These are phyloP conservation scores for Pleurotus citrinopileatus DNA, from an alignment of 768 basidiomycete genomes.

Conservation along the genomic window DNA sequence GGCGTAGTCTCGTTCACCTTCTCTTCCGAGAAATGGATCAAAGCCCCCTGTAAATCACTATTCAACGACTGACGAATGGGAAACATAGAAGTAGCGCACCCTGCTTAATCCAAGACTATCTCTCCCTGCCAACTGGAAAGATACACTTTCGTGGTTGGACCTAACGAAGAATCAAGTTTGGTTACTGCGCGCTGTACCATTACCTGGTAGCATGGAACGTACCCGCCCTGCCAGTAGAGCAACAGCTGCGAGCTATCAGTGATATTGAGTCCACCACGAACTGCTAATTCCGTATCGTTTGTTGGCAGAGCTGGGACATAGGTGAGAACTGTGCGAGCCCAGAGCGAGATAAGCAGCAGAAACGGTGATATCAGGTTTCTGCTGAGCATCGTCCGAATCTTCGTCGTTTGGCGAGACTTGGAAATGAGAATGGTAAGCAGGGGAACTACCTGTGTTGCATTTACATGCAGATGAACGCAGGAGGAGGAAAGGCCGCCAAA, in stretches of 20 bases:
- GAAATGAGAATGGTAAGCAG: neutral
- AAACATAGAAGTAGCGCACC: constrained; percentile 34
- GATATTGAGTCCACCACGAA: constrained; percentile 43
- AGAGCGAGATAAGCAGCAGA: constrained; percentile 13
- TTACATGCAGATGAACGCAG: constrained; percentile 2
- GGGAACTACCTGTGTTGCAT: constrained; percentile 6
- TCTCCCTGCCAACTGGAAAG: constrained; percentile 56
- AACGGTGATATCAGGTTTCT: constrained; percentile 1
- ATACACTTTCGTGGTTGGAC: constrained; percentile 51
- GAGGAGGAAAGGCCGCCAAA: neutral
- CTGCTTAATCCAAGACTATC: constrained; percentile 49
- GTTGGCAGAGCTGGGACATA: constrained; percentile 77
- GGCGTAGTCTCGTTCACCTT: constrained; percentile 44
- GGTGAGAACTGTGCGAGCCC: constrained; percentile 20
- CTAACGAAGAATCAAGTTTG: constrained; percentile 22
- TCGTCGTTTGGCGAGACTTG: neutral
- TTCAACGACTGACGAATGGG: neutral
- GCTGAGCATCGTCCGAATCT: neutral
- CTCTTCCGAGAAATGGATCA: constrained; percentile 82
- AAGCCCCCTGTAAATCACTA: constrained; percentile 54
- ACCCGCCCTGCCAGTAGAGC: constrained; percentile 63
- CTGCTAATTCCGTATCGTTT: constrained; percentile 53
- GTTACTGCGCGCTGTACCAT: neutral
- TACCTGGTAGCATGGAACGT: constrained; percentile 12
- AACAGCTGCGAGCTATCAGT: constrained; percentile 57